phyloP scores from a whole-genome alignment of 768 basidiomycete genomes.

The Dacryopinax spathularia region DNA sequence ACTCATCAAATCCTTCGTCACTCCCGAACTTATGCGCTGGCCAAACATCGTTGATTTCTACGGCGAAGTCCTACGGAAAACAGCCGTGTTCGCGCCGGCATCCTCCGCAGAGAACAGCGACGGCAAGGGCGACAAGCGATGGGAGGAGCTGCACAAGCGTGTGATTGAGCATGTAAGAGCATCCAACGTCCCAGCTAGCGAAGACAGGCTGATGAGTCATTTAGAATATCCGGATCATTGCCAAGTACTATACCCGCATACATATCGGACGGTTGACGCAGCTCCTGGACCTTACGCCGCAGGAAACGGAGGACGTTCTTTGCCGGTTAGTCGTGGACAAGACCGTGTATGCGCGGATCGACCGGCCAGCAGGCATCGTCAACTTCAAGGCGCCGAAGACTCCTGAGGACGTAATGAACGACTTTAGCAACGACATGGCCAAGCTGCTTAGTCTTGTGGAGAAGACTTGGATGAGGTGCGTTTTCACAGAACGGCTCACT shows the following conservation, averaged over 20 bases:
- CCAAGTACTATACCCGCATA: conserved; percentile 90
- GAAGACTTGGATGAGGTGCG: conserved; percentile 87
- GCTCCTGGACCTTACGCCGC: conserved; percentile 68
- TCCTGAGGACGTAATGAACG: conserved; percentile 90
- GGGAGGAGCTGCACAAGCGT: conserved; percentile 90
- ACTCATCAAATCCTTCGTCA: conserved; percentile 85
- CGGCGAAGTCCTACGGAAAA: conserved; percentile 65
- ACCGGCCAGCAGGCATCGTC: conserved; percentile 80
- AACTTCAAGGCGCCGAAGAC: conserved; percentile 70
- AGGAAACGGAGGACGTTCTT: conserved; percentile 78
- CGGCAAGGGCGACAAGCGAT: conserved; percentile 43
- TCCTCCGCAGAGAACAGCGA: conserved; percentile 18
- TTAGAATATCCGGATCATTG: conserved; percentile 90
- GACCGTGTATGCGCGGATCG: conserved; percentile 85
- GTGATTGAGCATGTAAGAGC: conserved; percentile 86
- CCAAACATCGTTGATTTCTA: conserved; percentile 82
- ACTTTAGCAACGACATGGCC: conserved; percentile 95
- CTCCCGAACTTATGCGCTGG: conserved; percentile 91
- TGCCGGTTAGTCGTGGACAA: conserved; percentile 82
- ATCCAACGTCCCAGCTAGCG: neutral
- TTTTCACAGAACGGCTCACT: neutral
- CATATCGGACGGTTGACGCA: conserved; percentile 66
- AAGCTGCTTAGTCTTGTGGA: conserved; percentile 82
- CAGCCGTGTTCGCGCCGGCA: conserved; percentile 61
- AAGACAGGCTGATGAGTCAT: neutral